Conservation (phyloP, 2,329 filamentous ascomycete species). For the Tricladium varicosporioides region DNA sequence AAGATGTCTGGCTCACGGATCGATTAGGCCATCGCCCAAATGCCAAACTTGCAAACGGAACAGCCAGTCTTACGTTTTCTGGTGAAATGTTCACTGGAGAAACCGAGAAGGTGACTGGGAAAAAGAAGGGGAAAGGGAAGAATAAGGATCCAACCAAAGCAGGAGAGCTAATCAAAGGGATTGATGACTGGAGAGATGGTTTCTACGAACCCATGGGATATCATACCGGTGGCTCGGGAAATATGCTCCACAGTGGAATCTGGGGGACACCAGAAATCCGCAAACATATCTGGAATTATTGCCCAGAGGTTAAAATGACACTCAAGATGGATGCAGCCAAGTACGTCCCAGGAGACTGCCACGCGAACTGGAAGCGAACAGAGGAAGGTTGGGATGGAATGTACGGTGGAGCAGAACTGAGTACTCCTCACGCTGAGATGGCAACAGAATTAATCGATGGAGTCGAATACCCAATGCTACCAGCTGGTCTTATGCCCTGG, state of each 20-base stretch:
- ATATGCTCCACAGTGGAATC: constrained; percentile 43
- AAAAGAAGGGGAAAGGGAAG: constrained; percentile 24
- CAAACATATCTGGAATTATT: constrained; percentile 54
- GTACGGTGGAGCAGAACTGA: constrained; percentile 4
- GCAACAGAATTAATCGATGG: constrained; percentile 32
- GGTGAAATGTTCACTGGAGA: constrained; percentile 47
- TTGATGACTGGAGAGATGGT: constrained; percentile 51
- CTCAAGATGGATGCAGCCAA: constrained; percentile 52
- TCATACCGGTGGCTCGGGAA: constrained; percentile 51
- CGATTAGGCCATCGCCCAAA: constrained; percentile 49
- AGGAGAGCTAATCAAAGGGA: constrained; percentile 36
- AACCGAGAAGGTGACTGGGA: constrained; percentile 27
- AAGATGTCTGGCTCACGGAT: constrained; percentile 56
- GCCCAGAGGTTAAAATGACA: constrained; percentile 58
- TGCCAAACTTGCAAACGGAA: constrained; percentile 50
- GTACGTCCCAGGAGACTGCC: constrained; percentile 48
- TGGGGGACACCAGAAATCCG: constrained; percentile 49
- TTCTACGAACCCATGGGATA: constrained; percentile 59
- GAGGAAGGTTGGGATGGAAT: constrained; percentile 26
- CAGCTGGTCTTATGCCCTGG: constrained; percentile 30
- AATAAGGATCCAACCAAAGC: constrained; percentile 24
- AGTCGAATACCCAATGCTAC: constrained; percentile 33
- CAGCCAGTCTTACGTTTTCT: constrained; percentile 47
- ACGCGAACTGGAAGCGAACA: constrained; percentile 44
- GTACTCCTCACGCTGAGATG: background rate